phyloP scores from a whole-genome alignment of 164 flowering plant genomes.

The Vitis amurensis region DNA sequence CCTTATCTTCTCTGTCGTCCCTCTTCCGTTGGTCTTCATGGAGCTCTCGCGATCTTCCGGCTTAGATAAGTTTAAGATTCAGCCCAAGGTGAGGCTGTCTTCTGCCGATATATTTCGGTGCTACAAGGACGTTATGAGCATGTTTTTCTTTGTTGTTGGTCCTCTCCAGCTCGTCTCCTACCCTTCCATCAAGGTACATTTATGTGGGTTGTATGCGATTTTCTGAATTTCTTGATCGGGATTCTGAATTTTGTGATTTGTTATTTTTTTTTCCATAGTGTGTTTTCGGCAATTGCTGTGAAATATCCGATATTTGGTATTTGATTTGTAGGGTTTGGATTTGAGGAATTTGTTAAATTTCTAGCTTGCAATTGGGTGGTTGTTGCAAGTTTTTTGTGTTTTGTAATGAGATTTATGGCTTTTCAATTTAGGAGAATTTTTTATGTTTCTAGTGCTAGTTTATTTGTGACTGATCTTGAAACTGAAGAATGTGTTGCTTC shows the following conservation, averaged over 20 bases:
- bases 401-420: too few relatives aligned
- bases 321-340: not conserved
- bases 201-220: not conserved
- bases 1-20: constrained; percentile 60
- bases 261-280: not conserved
- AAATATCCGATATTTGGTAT: not conserved
- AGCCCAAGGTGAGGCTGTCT: constrained; percentile 64
- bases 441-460: too few relatives aligned
- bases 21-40: constrained; percentile 55
- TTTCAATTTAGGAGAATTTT: too few relatives aligned
- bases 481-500: too few relatives aligned
- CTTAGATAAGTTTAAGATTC: constrained; percentile 62
- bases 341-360: not conserved
- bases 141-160: constrained; percentile 66
- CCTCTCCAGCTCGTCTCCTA: constrained; percentile 86
- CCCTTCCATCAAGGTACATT: constrained; percentile 53
- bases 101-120: constrained; percentile 44
- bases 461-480: too few relatives aligned
- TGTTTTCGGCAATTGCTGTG: not conserved
- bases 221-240: not conserved
- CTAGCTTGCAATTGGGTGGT: not conserved
- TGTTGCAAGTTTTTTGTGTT: not conserved
- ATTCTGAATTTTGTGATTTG: constrained; percentile 1
- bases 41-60: constrained; percentile 37
- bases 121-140: constrained; percentile 66